phyloP scores from a whole-genome alignment of 1,139 yeast genomes.

The Spathaspora sp. region DNA sequence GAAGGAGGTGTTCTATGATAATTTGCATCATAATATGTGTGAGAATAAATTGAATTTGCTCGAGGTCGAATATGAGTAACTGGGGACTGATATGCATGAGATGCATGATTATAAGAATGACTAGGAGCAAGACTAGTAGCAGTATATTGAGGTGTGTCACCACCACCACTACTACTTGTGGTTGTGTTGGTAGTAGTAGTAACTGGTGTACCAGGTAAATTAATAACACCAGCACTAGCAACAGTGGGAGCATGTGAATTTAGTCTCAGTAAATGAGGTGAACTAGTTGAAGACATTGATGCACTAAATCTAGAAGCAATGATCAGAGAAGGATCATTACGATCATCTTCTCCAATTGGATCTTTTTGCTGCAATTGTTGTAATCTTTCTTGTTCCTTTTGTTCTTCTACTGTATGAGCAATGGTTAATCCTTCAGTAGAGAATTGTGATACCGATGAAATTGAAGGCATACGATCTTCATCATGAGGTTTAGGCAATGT shows the following conservation, averaged over 20 bases:
- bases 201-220: not conserved
- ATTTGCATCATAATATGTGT: not conserved
- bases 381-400: slow-evolving; percentile 3
- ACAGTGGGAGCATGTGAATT: not conserved
- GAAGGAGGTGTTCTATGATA: slow-evolving; percentile 1
- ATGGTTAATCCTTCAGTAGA: not conserved
- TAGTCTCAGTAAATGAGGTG: not conserved
- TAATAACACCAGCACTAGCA: not conserved
- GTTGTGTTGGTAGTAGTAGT: no score
- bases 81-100: not conserved
- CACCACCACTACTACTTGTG: no score
- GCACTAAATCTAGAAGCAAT: slow-evolving; percentile 5
- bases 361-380: not conserved
- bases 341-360: slow-evolving; percentile 1
- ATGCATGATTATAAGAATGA: slow-evolving; percentile 5
- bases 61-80: slow-evolving; percentile 7
- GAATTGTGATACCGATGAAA: not conserved
- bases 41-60: slow-evolving; percentile 10
- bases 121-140: slow-evolving; percentile 2
- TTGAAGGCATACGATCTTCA: not conserved
- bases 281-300: not conserved
- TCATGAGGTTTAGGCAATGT: not conserved
- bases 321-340: slow-evolving; percentile 1
- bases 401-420: slow-evolving; percentile 2
- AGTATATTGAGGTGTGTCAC: no score